phyloP scores from a whole-genome alignment of 306 rosid species.

The Cucumis sativus region Cucumber_9930_V3 NC_026655.2:2122501-2123000 shows the following conservation, averaged over 20 bases:
- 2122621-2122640: conserved; percentile 74
- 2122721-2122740: background rate
- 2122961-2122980: too few relatives aligned
- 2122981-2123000: too few relatives aligned
- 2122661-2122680: conserved; percentile 78
- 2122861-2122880: too few relatives aligned
- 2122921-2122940: too few relatives aligned
- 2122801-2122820: too few relatives aligned
- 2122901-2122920: too few relatives aligned
- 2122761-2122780: background rate
- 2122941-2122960: too few relatives aligned
- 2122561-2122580: conserved; percentile 94
- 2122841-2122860: too few relatives aligned
- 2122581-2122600: conserved; percentile 73
- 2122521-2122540: background rate
- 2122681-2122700: conserved; percentile 71
- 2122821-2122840: too few relatives aligned
- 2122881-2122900: too few relatives aligned
- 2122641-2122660: conserved; percentile 82
- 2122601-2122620: conserved; percentile 95
- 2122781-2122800: too few relatives aligned
- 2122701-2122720: conserved; percentile 72
- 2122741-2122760: background rate
- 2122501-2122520: background rate
- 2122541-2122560: conserved; percentile 71